Percentiles rank a stretch among this genome's conserved stretches.
These are phyloP conservation scores for Beauveria sp. DNA, from an alignment of 2,329 filamentous ascomycete genomes.

Conservation along the genomic window DNA sequence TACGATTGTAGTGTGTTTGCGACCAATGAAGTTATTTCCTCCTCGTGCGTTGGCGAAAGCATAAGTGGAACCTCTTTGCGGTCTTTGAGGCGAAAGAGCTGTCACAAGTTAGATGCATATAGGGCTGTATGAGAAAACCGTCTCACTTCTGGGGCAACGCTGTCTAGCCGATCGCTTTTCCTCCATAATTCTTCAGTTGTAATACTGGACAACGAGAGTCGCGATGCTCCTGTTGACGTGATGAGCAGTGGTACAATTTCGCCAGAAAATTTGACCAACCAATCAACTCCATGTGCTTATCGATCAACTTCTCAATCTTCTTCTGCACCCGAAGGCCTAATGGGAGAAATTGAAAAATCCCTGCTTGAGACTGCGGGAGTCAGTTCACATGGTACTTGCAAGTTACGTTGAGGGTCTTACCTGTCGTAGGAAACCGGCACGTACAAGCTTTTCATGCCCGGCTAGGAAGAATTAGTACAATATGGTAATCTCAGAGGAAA, in stretches of 20 bases:
- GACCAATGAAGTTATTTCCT: conserved; percentile 85
- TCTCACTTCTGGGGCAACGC: conserved; percentile 63
- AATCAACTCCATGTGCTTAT: conserved; percentile 76
- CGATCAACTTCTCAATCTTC: conserved; percentile 78
- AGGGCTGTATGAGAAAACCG: neutral
- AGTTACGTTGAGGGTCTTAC: conserved; percentile 30
- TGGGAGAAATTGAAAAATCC: conserved; percentile 87
- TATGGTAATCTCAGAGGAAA: neutral
- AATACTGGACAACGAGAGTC: conserved; percentile 74
- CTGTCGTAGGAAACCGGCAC: conserved; percentile 67
- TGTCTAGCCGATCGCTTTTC: conserved; percentile 71
- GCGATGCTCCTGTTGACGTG: conserved; percentile 57
- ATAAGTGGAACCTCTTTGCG: conserved; percentile 68
- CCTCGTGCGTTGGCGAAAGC: conserved; percentile 88
- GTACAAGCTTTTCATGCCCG: conserved; percentile 58
- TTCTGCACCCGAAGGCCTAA: conserved; percentile 79
- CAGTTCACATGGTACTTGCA: neutral
- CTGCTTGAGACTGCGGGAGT: conserved; percentile 61
- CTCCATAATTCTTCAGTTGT: conserved; percentile 80
- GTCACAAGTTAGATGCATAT: conserved; percentile 17
- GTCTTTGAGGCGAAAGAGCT: conserved; percentile 77
- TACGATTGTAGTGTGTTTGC: conserved; percentile 68
- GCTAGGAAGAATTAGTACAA: conserved; percentile 33
- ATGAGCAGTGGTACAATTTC: neutral
- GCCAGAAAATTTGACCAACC: conserved; percentile 35